Evolutionary conservation across 1,284 basidiomycete genomes (phyloP), one percentile per base, ranked within the genome.

Genomic region (Ceraceosorus guamensis): DNA sequence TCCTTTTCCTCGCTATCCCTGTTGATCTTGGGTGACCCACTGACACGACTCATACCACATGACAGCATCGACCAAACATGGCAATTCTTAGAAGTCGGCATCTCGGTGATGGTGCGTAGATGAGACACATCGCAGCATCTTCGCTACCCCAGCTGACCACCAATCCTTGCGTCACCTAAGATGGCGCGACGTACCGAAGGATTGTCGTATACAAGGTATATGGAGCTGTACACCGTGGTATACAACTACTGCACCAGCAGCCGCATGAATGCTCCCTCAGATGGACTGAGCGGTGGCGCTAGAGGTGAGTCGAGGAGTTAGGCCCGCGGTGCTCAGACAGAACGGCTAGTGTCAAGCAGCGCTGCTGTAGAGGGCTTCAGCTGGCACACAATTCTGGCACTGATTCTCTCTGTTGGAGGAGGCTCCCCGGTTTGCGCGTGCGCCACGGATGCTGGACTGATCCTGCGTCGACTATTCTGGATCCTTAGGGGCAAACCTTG

Each of bases 151-250:
- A 24, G 24, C 24, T 24, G 24, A 24, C 24, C 24, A 24, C 41
- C 34, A 5, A 18, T 18, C 6, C 16, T 41, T 41, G 39, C 39
- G 11, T 41, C 11, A 41, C 11, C 39, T 41, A 2, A 58, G 61
- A 68, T 66, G 63, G 61, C 60, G 18, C 63, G 59, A 31, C 83
- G 90, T 41, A 86, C 89, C 67, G 83, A 85, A 14, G 91, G 91
- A 59, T 87, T 97, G 74, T 88, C 88, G 32, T 92, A 91, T 79
- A 83, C 85, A 56, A 89, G 88, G 75, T 96, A 96, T 79, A 92
- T 93, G 81, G 84, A 85, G 70, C 83, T 93, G 54, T 96, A 95
- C 78, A 79, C 76, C 46, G 87, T 90, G 45, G 88, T 89, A 7
- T 96, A 97, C 82, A 93, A 97, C 79, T 96, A 92, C 76, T 96